Conservation (phyloP, 2,329 filamentous ascomycete genomes). For the Colletotrichum cereale region DNA sequence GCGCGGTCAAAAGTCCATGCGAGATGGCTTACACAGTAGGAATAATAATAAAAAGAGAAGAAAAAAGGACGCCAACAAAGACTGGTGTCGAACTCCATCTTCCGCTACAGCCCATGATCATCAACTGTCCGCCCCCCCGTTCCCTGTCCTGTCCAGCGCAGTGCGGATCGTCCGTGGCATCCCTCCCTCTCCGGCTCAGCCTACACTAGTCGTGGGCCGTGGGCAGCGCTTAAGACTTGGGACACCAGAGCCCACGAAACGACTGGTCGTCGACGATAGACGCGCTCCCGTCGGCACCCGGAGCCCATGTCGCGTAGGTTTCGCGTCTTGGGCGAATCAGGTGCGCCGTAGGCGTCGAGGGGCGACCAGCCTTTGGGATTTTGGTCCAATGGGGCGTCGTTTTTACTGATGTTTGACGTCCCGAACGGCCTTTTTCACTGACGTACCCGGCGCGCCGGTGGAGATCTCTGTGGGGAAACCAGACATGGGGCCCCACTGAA, state of each 20-base stretch:
- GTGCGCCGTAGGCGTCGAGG: not conserved
- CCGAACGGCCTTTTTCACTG: not conserved
- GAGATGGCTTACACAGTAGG: not conserved
- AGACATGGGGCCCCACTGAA: not conserved
- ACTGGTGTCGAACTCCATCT: not conserved
- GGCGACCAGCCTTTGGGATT: conserved; percentile 14
- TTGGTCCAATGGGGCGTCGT: conserved; percentile 2
- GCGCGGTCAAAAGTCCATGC: not conserved
- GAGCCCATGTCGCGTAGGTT: conserved; percentile 5
- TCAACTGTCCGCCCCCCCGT: not conserved
- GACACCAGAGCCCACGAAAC: not conserved
- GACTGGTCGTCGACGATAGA: conserved; percentile 24
- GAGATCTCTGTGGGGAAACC: conserved; percentile 7
- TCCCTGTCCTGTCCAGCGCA: not conserved
- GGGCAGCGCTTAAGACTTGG: conserved; percentile 20
- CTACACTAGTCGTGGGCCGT: not conserved
- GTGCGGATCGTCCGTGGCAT: not conserved
- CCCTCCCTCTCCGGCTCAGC: not conserved
- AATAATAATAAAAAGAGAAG: not conserved
- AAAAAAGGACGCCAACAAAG: not conserved
- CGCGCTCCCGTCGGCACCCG: conserved; percentile 14
- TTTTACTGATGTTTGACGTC: not conserved
- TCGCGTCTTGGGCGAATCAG: conserved; percentile 24
- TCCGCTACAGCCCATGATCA: not conserved
- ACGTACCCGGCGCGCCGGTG: conserved; percentile 7